phyloP scores from a whole-genome alignment of 2,329 filamentous ascomycete species.

The Metarhizium robertsii region DNA sequence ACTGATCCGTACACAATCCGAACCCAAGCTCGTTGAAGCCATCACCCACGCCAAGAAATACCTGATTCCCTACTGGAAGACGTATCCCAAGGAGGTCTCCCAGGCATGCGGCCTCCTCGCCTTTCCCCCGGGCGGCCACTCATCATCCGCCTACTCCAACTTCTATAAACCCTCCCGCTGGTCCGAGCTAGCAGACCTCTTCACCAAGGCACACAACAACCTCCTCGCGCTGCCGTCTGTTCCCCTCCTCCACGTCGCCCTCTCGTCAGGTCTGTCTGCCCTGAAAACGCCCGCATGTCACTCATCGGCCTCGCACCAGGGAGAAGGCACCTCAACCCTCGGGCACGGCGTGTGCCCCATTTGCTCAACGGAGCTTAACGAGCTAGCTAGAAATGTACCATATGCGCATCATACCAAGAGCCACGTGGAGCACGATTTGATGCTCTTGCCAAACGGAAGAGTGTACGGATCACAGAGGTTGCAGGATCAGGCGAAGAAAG shows the following conservation, averaged over 20 bases:
- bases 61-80: constrained; percentile 59
- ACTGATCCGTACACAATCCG: constrained; percentile 60
- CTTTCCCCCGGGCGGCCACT: constrained; percentile 46
- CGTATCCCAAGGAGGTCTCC: constrained; percentile 58
- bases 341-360: constrained; percentile 83
- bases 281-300: constrained; percentile 95
- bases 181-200: constrained; percentile 66
- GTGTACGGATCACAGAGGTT: constrained; percentile 74
- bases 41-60: constrained; percentile 76
- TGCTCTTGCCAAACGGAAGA: constrained; percentile 78
- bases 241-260: constrained; percentile 81
- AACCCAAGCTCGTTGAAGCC: constrained; percentile 62
- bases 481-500: constrained; percentile 68
- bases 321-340: constrained; percentile 30
- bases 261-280: constrained; percentile 84
- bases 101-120: constrained; percentile 75
- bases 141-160: constrained; percentile 32
- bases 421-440: constrained; percentile 77
- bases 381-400: constrained; percentile 77
- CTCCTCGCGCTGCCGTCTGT: constrained; percentile 74
- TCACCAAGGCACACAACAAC: constrained; percentile 76
- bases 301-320: constrained; percentile 43
- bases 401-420: constrained; percentile 95
- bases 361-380: constrained; percentile 90
- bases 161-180: constrained; percentile 70